Evolutionary conservation across 352 stramenopile genomes (phyloP).

Genomic region (Pseudoperonospora humuli): DNA sequence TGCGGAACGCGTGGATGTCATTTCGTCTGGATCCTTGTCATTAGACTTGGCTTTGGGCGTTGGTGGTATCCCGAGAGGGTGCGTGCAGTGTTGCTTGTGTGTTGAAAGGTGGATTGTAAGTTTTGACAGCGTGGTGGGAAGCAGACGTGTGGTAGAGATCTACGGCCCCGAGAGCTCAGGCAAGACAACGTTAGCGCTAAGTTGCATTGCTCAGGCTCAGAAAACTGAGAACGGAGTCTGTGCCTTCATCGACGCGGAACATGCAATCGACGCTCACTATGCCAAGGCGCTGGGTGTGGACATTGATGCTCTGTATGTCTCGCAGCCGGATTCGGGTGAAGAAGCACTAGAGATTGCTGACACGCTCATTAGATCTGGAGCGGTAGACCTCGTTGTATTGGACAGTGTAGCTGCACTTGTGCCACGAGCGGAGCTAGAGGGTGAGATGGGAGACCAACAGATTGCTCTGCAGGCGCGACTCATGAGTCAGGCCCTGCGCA

Average conservation of each 20-base stretch:
- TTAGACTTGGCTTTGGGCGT: constrained; percentile 87
- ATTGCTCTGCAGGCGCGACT: constrained; percentile 96
- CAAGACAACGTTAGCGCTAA: constrained; percentile 97
- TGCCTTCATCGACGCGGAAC: constrained; percentile 98
- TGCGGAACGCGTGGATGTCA: constrained; percentile 87
- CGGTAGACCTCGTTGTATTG: constrained; percentile 96
- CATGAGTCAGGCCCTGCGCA: constrained; percentile 96
- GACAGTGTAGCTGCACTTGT: constrained; percentile 97
- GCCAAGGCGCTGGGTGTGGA: constrained; percentile 90
- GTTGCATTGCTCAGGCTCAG: constrained; percentile 94
- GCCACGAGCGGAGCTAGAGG: constrained; percentile 92
- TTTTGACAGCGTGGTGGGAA: constrained; percentile 11
- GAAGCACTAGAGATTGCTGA: constrained; percentile 98
- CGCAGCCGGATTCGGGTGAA: constrained; percentile 96
- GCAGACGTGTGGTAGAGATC: constrained; percentile 95
- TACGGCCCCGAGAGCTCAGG: constrained; percentile 97
- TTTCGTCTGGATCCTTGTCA: constrained; percentile 91
- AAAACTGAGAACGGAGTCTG: constrained; percentile 88
- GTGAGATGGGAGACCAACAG: constrained; percentile 93
- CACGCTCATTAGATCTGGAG: constrained; percentile 92
- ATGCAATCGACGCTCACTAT: constrained; percentile 96
- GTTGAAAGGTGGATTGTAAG: background rate
- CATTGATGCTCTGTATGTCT: constrained; percentile 94
- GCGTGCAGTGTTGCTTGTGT: no score
- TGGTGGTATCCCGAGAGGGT: constrained; percentile 92